Percentiles rank a stretch among this genome's conserved stretches.
These are phyloP conservation scores for Blastomyces percursus DNA, from an alignment of 2,329 filamentous ascomycete species.

Conservation along the genomic window DNA sequence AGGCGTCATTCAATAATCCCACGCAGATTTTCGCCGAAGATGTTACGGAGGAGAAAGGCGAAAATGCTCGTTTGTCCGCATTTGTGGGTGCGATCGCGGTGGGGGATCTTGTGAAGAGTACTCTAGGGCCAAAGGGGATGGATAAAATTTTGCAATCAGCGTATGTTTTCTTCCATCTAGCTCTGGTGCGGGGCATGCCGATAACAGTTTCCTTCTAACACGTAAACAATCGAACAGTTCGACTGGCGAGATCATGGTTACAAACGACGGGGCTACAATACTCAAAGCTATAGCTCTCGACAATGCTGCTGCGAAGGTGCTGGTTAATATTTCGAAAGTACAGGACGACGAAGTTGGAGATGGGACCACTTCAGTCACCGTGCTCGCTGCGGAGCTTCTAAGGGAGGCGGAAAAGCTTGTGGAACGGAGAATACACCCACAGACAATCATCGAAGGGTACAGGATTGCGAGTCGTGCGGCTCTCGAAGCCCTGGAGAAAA, in stretches of 20 bases:
- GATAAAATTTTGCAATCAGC: conserved; percentile 96
- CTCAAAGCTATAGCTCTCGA: conserved; percentile 97
- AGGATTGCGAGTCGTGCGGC: conserved; percentile 90
- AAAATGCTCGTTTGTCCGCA: conserved; percentile 96
- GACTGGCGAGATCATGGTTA: conserved; percentile 94
- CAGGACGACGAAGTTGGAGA: conserved; percentile 98
- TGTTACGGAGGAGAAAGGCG: conserved; percentile 94
- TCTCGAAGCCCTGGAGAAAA: conserved; percentile 68
- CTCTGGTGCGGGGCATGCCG: neutral
- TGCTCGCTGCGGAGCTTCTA: conserved; percentile 86
- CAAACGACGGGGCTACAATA: conserved; percentile 97
- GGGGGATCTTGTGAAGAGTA: conserved; percentile 94
- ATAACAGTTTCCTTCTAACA: neutral
- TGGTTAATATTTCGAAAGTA: conserved; percentile 98
- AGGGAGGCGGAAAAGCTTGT: conserved; percentile 95
- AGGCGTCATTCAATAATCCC: conserved; percentile 51
- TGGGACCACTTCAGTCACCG: conserved; percentile 94
- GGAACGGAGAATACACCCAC: conserved; percentile 96
- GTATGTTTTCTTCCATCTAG: conserved; percentile 43
- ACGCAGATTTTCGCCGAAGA: conserved; percentile 98
- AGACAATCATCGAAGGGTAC: conserved; percentile 99
- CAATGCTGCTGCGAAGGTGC: conserved; percentile 93
- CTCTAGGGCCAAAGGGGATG: conserved; percentile 95
- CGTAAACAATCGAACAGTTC: conserved; percentile 46
- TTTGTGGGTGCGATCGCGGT: conserved; percentile 98